Conservation (phyloP, 495 filamentous ascomycete species). For the Talaromyces wortmannii region DNA sequence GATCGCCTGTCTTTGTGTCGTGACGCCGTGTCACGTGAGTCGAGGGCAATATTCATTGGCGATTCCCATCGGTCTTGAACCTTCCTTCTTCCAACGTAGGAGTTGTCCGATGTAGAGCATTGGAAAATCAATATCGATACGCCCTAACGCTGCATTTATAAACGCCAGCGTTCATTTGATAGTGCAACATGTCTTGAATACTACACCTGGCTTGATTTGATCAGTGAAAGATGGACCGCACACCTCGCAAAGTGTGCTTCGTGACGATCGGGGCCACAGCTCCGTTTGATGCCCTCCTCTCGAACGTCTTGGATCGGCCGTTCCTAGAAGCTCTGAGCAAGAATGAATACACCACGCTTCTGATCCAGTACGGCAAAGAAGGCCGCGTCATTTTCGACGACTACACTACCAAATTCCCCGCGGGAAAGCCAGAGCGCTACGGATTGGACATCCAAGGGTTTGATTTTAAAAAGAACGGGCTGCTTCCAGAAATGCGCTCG, state of each 20-base stretch:
- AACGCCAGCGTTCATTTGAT: neutral
- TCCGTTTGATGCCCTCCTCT: slow-evolving; percentile 64
- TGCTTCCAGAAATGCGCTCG: slow-evolving; percentile 49
- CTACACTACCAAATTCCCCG: slow-evolving; percentile 13
- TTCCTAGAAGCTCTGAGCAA: slow-evolving; percentile 53
- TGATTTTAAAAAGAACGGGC: slow-evolving; percentile 52
- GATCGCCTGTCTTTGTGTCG: no score
- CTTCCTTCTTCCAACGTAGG: no score
- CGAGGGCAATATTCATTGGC: no score
- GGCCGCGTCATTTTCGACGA: slow-evolving; percentile 37
- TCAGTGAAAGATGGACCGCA: neutral
- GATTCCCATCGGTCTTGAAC: no score
- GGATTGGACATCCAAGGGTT: slow-evolving; percentile 54
- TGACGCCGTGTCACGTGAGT: no score
- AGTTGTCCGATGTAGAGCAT: no score
- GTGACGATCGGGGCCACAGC: slow-evolving; percentile 92
- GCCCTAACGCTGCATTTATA: no score
- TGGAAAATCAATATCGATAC: no score
- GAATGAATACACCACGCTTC: slow-evolving; percentile 55
- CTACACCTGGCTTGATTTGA: neutral
- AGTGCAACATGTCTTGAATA: slow-evolving; percentile 1
- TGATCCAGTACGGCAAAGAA: slow-evolving; percentile 71
- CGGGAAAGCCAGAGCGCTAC: slow-evolving; percentile 13
- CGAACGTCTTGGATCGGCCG: slow-evolving; percentile 49
- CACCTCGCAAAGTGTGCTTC: slow-evolving; percentile 49